A percentile compares a stretch with the other conserved stretches of the same genome.
Evolutionary conservation across 257 asterid species (phyloP).

Genomic region (Thymus quinquecostatus): DNA sequence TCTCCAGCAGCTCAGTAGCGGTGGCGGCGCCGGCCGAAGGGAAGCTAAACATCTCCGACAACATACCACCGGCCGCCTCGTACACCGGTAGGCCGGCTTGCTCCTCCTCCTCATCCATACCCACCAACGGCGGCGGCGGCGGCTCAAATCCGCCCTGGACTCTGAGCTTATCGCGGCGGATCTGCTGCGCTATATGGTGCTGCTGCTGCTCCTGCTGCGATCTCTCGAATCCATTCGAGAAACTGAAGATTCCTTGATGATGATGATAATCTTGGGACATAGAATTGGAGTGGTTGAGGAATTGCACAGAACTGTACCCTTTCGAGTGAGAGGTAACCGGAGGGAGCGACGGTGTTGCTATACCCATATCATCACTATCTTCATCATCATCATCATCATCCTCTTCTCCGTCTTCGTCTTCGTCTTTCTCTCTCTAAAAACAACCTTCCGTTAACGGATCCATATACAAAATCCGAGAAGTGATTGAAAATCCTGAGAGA

Average conservation of each 20-base stretch:
- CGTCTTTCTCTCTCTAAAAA: not conserved
- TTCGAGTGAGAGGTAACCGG: slow-evolving; percentile 47
- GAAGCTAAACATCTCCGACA: slow-evolving; percentile 89
- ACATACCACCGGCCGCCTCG: slow-evolving; percentile 83
- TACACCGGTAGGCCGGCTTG: slow-evolving; percentile 65
- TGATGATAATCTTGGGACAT: slow-evolving; percentile 96
- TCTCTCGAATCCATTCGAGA: slow-evolving; percentile 95
- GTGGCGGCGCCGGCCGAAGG: slow-evolving; percentile 48
- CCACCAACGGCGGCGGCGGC: slow-evolving; percentile 49
- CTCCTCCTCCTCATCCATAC: slow-evolving; percentile 58
- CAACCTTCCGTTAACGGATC: slow-evolving; percentile 31
- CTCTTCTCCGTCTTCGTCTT: not conserved
- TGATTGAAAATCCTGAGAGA: not conserved
- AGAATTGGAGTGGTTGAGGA: slow-evolving; percentile 36
- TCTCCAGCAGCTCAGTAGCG: slow-evolving; percentile 61
- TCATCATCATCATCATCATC: slow-evolving; percentile 48
- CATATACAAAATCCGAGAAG: slow-evolving; percentile 29
- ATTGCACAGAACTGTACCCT: slow-evolving; percentile 35
- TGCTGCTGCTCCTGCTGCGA: slow-evolving; percentile 63
- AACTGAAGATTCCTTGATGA: slow-evolving; percentile 73
- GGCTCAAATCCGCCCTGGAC: slow-evolving; percentile 77
- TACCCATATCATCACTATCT: slow-evolving; percentile 53
- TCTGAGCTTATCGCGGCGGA: slow-evolving; percentile 83
- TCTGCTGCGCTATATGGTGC: slow-evolving; percentile 80
- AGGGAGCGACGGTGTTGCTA: slow-evolving; percentile 48